phyloP scores from a whole-genome alignment of 2,329 filamentous ascomycete genomes.

The Monilinia laxa region DNA sequence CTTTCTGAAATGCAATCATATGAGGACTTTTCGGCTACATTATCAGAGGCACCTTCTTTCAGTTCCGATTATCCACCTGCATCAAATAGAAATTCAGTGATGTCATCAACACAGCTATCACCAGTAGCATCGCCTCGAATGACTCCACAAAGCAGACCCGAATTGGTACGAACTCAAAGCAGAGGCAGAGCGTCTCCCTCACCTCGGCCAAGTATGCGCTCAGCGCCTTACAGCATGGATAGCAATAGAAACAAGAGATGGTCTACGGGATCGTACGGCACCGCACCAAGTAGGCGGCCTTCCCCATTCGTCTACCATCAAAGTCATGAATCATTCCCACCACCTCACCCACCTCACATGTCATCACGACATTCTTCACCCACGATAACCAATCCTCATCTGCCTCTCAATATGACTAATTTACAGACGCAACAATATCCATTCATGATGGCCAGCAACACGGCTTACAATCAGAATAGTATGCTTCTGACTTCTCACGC shows the following conservation, averaged over 20 bases:
- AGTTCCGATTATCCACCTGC: slow-evolving; percentile 64
- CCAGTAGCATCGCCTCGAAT: slow-evolving; percentile 70
- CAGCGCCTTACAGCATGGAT: slow-evolving; percentile 70
- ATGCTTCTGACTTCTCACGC: slow-evolving; percentile 56
- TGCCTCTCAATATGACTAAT: slow-evolving; percentile 50
- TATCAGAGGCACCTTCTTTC: slow-evolving; percentile 68
- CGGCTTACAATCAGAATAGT: slow-evolving; percentile 54
- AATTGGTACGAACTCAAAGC: slow-evolving; percentile 63
- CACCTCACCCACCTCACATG: slow-evolving; percentile 53
- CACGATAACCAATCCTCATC: slow-evolving; percentile 47
- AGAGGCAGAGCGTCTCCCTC: slow-evolving; percentile 71
- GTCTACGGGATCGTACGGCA: slow-evolving; percentile 73
- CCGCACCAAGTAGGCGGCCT: slow-evolving; percentile 54
- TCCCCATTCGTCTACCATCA: slow-evolving; percentile 64
- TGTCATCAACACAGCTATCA: slow-evolving; percentile 69
- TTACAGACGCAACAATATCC: slow-evolving; percentile 57
- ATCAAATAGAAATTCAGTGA: slow-evolving; percentile 67
- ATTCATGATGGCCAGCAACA: slow-evolving; percentile 54
- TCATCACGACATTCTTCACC: slow-evolving; percentile 53
- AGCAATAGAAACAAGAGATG: slow-evolving; percentile 68
- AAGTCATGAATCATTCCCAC: slow-evolving; percentile 57
- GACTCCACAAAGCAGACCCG: slow-evolving; percentile 59
- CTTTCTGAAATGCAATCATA: slow-evolving; percentile 69
- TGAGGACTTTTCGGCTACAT: slow-evolving; percentile 66
- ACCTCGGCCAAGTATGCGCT: slow-evolving; percentile 64